Evolutionary conservation across 495 filamentous ascomycete genomes (phyloP).

Genomic region (Aspergillus baeticus): DNA sequence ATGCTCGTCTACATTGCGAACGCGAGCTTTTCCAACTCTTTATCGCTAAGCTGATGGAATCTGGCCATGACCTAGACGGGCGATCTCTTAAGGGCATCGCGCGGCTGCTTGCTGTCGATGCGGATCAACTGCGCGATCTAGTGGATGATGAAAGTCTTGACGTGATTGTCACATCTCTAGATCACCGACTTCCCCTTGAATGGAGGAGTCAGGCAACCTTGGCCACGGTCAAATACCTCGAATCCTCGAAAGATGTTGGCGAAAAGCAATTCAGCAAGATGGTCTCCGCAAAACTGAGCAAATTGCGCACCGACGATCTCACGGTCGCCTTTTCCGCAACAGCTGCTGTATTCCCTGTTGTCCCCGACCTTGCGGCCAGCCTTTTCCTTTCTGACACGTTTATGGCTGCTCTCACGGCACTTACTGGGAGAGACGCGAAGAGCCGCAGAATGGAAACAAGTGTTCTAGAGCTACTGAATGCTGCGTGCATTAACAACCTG

Average conservation of each 20-base stretch:
- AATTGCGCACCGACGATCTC: slow-evolving; percentile 55
- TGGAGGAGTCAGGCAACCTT: slow-evolving; percentile 74
- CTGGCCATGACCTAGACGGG: slow-evolving; percentile 57
- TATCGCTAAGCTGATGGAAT: slow-evolving; percentile 62
- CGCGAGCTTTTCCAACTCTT: slow-evolving; percentile 66
- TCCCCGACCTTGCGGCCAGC: slow-evolving; percentile 62
- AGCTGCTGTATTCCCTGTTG: slow-evolving; percentile 80
- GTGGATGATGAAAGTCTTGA: slow-evolving; percentile 78
- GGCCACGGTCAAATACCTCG: slow-evolving; percentile 75
- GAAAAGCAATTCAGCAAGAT: slow-evolving; percentile 64
- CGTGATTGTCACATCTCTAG: slow-evolving; percentile 73
- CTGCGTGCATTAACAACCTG: slow-evolving; percentile 75
- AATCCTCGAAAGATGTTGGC: slow-evolving; percentile 67
- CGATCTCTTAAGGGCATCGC: slow-evolving; percentile 62
- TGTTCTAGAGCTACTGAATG: slow-evolving; percentile 82
- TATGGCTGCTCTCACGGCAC: slow-evolving; percentile 61
- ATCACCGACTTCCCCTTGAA: slow-evolving; percentile 66
- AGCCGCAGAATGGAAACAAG: slow-evolving; percentile 76
- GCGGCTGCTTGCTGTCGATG: slow-evolving; percentile 59
- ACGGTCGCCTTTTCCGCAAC: slow-evolving; percentile 85
- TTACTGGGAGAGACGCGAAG: slow-evolving; percentile 72
- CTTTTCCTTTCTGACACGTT: slow-evolving; percentile 88
- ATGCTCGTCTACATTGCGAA: slow-evolving; percentile 47
- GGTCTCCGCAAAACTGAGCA: slow-evolving; percentile 55
- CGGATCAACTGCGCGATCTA: slow-evolving; percentile 56